phyloP scores from a whole-genome alignment of 257 asterid species.

The Leptodermis oblonga region DNA sequence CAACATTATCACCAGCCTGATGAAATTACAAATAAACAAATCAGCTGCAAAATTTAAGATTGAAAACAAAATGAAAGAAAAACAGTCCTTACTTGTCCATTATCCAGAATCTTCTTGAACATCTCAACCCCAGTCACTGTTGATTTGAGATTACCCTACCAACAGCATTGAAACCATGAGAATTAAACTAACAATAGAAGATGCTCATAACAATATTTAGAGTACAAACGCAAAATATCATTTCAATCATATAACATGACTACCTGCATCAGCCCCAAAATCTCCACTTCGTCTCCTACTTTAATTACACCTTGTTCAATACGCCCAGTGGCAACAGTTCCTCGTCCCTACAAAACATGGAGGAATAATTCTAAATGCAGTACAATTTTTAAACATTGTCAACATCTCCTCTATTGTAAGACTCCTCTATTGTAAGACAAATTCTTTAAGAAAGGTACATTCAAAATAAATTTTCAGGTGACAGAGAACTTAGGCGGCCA shows the following conservation, averaged over 20 bases:
- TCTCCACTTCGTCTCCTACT: constrained; percentile 94
- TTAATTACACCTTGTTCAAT: constrained; percentile 88
- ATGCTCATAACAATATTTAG: not conserved
- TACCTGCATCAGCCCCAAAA: constrained; percentile 79
- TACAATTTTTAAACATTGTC: not conserved
- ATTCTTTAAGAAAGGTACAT: not conserved
- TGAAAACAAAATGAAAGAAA: not conserved
- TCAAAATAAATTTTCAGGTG: not conserved
- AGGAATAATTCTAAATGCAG: not conserved
- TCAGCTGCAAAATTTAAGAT: not conserved
- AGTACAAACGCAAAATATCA: not conserved
- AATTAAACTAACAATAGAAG: constrained; percentile 1
- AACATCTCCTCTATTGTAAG: not conserved
- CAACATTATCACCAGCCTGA: constrained; percentile 99
- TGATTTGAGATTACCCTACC: constrained; percentile 72
- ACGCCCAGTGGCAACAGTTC: constrained; percentile 99
- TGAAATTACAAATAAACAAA: constrained; percentile 13
- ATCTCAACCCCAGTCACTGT: constrained; percentile 97
- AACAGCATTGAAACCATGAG: constrained; percentile 15
- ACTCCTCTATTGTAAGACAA: not conserved
- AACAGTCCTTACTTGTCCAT: constrained; percentile 67
- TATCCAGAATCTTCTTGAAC: constrained; percentile 94
- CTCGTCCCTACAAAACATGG: constrained; percentile 71
- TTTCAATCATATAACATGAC: not conserved
- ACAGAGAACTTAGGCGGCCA: not conserved